These are phyloP conservation scores for Ogataea ganodermae DNA, from an alignment of 805 yeast species.

Conservation along the genomic window DNA sequence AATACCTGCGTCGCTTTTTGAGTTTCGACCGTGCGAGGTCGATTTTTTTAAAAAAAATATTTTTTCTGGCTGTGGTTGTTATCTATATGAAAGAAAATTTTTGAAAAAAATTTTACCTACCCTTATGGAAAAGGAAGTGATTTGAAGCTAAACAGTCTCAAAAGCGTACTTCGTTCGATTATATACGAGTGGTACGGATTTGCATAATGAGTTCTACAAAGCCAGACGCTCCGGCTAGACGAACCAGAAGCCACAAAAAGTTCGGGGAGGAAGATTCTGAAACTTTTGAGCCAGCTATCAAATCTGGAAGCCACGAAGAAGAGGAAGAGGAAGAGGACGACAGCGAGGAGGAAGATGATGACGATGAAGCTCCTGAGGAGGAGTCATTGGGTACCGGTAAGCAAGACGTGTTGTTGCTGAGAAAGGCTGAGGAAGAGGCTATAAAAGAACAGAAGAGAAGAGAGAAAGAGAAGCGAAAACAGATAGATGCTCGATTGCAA, in stretches of 20 bases:
- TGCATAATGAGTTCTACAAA: background rate
- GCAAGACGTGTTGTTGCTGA: slow-evolving; percentile 9
- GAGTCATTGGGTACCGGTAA: slow-evolving; percentile 32
- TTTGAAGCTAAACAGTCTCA: background rate
- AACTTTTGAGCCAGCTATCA: background rate
- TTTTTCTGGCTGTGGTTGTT: slow-evolving; percentile 1
- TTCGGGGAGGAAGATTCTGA: slow-evolving; percentile 17
- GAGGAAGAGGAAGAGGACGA: slow-evolving; percentile 21
- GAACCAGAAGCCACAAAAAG: slow-evolving; percentile 23
- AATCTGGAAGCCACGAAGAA: slow-evolving; percentile 9
- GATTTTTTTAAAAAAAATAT: background rate
- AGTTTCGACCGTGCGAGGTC: slow-evolving; percentile 2
- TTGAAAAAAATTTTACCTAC: slow-evolving; percentile 4
- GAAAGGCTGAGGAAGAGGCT: slow-evolving; percentile 29
- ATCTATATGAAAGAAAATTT: slow-evolving; percentile 1
- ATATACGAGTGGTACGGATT: background rate
- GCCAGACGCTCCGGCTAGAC: slow-evolving; percentile 14
- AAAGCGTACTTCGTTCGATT: background rate
- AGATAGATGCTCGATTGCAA: slow-evolving; percentile 36
- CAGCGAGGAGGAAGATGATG: slow-evolving; percentile 21
- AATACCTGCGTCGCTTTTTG: slow-evolving; percentile 1
- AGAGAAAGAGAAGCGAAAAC: slow-evolving; percentile 34
- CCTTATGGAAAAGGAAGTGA: background rate
- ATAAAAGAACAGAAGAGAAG: slow-evolving; percentile 28
- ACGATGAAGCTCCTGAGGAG: slow-evolving; percentile 56